phyloP scores from a whole-genome alignment of 768 basidiomycete genomes.

The Boletus tylopilopsis region DNA sequence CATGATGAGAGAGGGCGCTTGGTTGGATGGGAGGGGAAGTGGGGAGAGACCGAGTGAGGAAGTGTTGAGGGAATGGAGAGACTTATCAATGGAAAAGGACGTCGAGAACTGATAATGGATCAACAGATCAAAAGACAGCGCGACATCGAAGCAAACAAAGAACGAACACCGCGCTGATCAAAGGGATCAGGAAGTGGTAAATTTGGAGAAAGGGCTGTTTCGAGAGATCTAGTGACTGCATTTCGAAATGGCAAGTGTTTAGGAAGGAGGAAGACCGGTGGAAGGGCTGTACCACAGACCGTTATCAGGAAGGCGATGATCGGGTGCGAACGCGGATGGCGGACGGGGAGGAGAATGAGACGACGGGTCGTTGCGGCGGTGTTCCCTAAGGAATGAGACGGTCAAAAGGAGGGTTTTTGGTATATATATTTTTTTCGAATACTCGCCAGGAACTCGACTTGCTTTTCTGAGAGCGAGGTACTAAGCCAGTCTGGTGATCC shows the following conservation, averaged over 20 bases:
- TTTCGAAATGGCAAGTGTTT: conserved; percentile 29
- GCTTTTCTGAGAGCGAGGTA: conserved; percentile 25
- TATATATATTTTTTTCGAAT: no score
- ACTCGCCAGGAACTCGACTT: conserved; percentile 28
- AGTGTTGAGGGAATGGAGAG: conserved; percentile 20
- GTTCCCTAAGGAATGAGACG: conserved; percentile 26
- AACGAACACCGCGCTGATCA: conserved; percentile 37
- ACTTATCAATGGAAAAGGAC: conserved; percentile 36
- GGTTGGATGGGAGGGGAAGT: conserved; percentile 13
- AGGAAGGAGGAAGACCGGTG: conserved; percentile 24
- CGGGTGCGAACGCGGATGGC: conserved; percentile 23
- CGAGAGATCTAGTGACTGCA: conserved; percentile 31
- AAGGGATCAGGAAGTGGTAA: conserved; percentile 30
- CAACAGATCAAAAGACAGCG: conserved; percentile 38
- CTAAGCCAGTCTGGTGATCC: conserved; percentile 30
- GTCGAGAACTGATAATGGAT: conserved; percentile 38
- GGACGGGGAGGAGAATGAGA: conserved; percentile 24
- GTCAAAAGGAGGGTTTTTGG: conserved; percentile 18
- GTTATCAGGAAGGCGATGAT: conserved; percentile 34
- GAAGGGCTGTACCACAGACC: conserved; percentile 23
- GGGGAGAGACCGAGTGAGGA: conserved; percentile 21
- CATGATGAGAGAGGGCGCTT: conserved; percentile 34
- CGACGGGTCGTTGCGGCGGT: conserved; percentile 22
- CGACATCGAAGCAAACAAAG: conserved; percentile 30
- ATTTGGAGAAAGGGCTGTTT: conserved; percentile 33